Conservation (phyloP, 108 stramenopile species). For the Cyclotella choctawhatcheeana region DNA sequence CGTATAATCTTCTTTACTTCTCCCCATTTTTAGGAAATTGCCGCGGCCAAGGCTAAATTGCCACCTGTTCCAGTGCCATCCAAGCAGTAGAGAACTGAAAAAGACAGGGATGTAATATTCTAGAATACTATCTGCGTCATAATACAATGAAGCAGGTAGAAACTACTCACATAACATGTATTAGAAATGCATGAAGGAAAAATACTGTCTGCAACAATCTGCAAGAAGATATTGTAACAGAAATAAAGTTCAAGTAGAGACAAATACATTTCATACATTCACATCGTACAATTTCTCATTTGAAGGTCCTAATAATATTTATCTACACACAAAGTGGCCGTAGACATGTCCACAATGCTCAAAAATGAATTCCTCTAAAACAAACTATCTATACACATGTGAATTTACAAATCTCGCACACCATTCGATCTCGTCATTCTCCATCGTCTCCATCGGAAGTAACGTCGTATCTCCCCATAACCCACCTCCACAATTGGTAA, state of each 20-base stretch:
- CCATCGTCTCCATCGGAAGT: not conserved
- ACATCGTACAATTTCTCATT: not conserved
- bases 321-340: not conserved
- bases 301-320: no score
- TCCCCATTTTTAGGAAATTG: conserved; percentile 29
- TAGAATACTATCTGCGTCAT: not conserved
- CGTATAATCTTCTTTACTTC: not conserved
- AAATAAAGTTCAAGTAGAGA: no score
- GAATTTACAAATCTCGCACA: conserved; percentile 11
- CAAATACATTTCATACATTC: no score
- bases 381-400: not conserved
- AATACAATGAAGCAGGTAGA: not conserved
- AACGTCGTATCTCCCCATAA: conserved; percentile 7
- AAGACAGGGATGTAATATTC: not conserved
- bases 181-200: no score
- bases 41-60: conserved; percentile 44
- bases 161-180: no score
- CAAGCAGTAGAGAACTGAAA: conserved; percentile 7
- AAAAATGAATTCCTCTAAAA: not conserved
- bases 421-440: conserved; percentile 6
- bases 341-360: not conserved
- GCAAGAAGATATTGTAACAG: not conserved
- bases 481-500: conserved; percentile 24
- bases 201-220: no score
- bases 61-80: conserved; percentile 25